Evolutionary conservation across 495 filamentous ascomycete genomes (phyloP), one percentile per base, ranked within the genome.

Genomic region (Lasiosphaeris hirsuta): DNA sequence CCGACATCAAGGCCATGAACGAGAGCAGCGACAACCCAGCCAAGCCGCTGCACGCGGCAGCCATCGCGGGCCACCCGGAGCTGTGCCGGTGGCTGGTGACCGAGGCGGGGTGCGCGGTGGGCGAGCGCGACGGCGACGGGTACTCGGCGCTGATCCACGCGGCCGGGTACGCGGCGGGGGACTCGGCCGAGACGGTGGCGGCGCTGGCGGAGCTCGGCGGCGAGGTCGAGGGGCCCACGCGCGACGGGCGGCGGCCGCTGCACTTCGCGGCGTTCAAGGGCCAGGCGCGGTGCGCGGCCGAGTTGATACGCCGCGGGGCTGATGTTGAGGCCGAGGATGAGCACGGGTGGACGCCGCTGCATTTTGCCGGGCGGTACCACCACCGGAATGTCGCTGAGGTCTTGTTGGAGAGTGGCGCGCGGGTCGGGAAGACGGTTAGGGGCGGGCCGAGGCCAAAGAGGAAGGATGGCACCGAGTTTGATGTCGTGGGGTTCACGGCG

Each of bases 181-280:
- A 54, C 41, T 30, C 39, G 6, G 51, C 51, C 39, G 39, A 44
- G 40, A 54, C 51, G 39, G 41, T 54, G 10, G 6, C 5, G 40
- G 10, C 30, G 10, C 51, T 54, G 18, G 41, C 45, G 2, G 39
- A 17, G 23, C 51, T 54, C n/a, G 51, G 51, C 9, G 51, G 39
- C 2, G 39, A 54, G 13, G 4, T 54, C 10, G 51, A 54, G 30
- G 40, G 40, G 15, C 6, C 7, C 17, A 44, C 45, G 18, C 10
- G 1, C 7, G 51, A 54, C 11, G 51, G 51, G 6, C 15, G 51
- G 13, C 39, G 51, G 10, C 15, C 51, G 14, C 51, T 54, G 13
- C 51, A 54, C n/a, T 54, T 54, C 36, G 51, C 51, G 40, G 51
- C 51, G 13, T 54, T 54, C 39, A 54, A 54, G 19, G 40, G 40